Evolutionary conservation across 768 basidiomycete species (phyloP), one percentile per base, ranked within the genome.

Genomic region (Neoboletus brunneissimus): DNA sequence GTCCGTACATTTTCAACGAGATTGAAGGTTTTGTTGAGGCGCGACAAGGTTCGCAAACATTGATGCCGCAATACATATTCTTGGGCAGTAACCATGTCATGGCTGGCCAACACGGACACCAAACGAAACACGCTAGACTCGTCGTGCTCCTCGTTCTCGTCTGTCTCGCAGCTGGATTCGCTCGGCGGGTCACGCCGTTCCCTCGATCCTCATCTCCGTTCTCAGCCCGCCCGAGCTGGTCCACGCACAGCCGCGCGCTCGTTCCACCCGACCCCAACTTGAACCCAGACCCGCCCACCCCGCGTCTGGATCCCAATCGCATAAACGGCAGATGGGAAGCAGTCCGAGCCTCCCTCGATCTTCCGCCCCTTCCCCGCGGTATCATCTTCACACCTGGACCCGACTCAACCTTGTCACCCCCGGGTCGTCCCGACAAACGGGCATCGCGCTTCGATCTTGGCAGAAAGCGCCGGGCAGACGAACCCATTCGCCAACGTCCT

Each of bases 241-340:
- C 44, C 27, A n/a, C 18, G 3, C 43, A 13, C 34, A 34, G 22
- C 25, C 48, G 9, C 10, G 37, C 37, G 18, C 31, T 8, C 10
- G 25, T 23, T 20, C 47, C 49, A 43, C 37, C 13, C 48, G 13
- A 37, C 38, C 32, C 13, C 34, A n/a, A n/a, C 38, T 6, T 20
- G 32, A 42, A 32, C 32, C 0, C 40, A 18, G 27, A 55, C n/a
- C 22, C 41, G 11, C n/a, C 31, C 16, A 9, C 18, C 25, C 20
- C 47, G 23, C 35, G 37, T 48, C 40, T 20, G n/a, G 5, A 29
- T 46, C 38, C 15, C 18, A 8, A 10, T 6, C 35, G 32, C 38
- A 58, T 72, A 55, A 60, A 67, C 40, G 74, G 74, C 32, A 70
- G 72, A 58, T 75, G 74, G 74, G 48, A 59, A 35, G 60, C 57